Conservation (phyloP, 2,329 filamentous ascomycete species). For the Penicillium sp. region DNA sequence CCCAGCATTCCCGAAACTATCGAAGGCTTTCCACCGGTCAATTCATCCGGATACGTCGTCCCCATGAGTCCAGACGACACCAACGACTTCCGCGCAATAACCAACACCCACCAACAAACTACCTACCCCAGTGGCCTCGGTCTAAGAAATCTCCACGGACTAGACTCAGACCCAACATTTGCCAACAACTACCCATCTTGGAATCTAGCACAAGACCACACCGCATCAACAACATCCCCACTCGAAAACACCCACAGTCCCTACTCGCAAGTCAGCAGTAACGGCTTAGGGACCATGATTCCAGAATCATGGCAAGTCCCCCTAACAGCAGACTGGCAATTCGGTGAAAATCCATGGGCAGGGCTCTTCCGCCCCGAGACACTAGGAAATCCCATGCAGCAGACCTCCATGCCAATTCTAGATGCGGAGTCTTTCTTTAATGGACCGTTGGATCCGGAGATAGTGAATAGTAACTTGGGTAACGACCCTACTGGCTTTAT, state of each 20-base stretch:
- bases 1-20: conserved; percentile 26
- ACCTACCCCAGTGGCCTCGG: conserved; percentile 5
- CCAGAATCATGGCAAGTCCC: conserved; percentile 84
- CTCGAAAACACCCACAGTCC: conserved; percentile 20
- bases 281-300: conserved; percentile 17
- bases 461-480: background rate
- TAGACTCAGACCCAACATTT: background rate
- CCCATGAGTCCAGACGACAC: conserved; percentile 23
- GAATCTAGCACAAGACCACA: conserved; percentile 11
- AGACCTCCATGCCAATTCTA: conserved; percentile 15
- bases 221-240: conserved; percentile 3
- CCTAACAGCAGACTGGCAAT: conserved; percentile 83
- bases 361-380: conserved; percentile 23
- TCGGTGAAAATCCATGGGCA: conserved; percentile 26
- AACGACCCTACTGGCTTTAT: background rate
- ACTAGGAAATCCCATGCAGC: conserved; percentile 5
- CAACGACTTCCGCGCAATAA: conserved; percentile 3
- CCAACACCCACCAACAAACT: conserved; percentile 1
- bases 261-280: conserved; percentile 27
- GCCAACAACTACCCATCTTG: conserved; percentile 8
- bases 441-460: background rate
- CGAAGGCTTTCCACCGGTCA: conserved; percentile 32
- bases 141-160: conserved; percentile 3
- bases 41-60: conserved; percentile 35
- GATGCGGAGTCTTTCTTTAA: conserved; percentile 21